phyloP scores from a whole-genome alignment of 441 rosid species.

The Sinapis alba region DNA sequence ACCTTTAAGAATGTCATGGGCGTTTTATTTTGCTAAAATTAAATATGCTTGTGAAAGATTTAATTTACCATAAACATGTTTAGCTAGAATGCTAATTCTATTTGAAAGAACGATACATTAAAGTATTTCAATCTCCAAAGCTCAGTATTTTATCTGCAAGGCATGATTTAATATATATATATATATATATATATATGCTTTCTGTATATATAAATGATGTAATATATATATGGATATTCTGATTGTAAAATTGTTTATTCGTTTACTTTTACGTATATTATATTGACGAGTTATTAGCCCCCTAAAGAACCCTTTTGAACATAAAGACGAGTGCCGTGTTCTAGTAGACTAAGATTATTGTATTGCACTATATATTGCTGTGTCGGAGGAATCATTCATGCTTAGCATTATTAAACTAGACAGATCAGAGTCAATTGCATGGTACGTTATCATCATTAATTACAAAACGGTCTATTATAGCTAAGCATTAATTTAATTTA shows the following conservation, averaged over 20 bases:
- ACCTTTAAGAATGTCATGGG: not conserved
- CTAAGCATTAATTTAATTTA: not conserved
- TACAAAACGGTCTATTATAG: slow-evolving; percentile 4
- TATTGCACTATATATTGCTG: slow-evolving; percentile 5
- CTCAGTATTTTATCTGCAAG: not conserved
- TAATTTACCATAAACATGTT: not conserved
- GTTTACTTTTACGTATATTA: not conserved
- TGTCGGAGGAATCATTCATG: slow-evolving; percentile 22
- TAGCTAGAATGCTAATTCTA: not conserved
- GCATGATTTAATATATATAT: not conserved
- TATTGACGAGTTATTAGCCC: not conserved
- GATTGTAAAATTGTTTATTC: not conserved
- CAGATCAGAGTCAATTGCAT: slow-evolving; percentile 22
- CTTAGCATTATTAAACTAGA: not conserved
- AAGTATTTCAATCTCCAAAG: not conserved
- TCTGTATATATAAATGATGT: too few relatives aligned
- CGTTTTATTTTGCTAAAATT: not conserved
- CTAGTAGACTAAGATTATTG: slow-evolving; percentile 6
- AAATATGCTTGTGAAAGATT: not conserved
- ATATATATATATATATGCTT: not conserved
- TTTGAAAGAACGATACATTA: not conserved
- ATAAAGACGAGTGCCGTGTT: slow-evolving; percentile 6
- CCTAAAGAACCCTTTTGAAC: not conserved
- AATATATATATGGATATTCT: not conserved
- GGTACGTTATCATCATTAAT: slow-evolving; percentile 1